Evolutionary conservation across 2,329 filamentous ascomycete genomes (phyloP).

Genomic region (Fusarium papillatum): DNA sequence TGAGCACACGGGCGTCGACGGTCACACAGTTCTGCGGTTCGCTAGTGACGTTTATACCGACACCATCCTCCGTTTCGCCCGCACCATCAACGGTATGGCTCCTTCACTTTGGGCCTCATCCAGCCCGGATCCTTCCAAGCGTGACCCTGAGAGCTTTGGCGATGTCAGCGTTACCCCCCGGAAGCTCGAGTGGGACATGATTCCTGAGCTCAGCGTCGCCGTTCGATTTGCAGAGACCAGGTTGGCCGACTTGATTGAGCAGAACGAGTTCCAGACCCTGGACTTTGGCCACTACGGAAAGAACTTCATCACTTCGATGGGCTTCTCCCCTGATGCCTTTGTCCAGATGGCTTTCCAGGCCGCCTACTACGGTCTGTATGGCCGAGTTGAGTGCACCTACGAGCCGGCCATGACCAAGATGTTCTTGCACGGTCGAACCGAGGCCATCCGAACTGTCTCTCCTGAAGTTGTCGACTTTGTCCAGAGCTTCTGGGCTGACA

Average conservation of each 20-base stretch:
- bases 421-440: constrained; percentile 93
- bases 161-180: constrained; percentile 95
- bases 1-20: constrained; percentile 97
- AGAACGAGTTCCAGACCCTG: constrained; percentile 95
- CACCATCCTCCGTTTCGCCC: constrained; percentile 95
- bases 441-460: constrained; percentile 90
- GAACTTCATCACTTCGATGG: constrained; percentile 97
- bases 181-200: constrained; percentile 98
- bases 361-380: constrained; percentile 97
- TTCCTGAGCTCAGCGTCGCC: constrained; percentile 90
- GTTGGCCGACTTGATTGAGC: constrained; percentile 92
- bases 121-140: constrained; percentile 92
- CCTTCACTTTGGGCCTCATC: constrained; percentile 92
- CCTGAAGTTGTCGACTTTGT: constrained; percentile 90
- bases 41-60: constrained; percentile 98
- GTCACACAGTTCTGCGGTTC: constrained; percentile 95
- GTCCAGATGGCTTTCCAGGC: constrained; percentile 99
- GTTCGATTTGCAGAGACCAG: constrained; percentile 96
- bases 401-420: constrained; percentile 99
- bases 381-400: constrained; percentile 93
- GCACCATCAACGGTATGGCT: constrained; percentile 94
- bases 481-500: constrained; percentile 94
- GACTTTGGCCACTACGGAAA: constrained; percentile 94
- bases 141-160: constrained; percentile 91
- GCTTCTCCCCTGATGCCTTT: constrained; percentile 96